These are phyloP conservation scores for Pleurotus eryngii DNA, from an alignment of 768 basidiomycete genomes.

Conservation along the genomic window DNA sequence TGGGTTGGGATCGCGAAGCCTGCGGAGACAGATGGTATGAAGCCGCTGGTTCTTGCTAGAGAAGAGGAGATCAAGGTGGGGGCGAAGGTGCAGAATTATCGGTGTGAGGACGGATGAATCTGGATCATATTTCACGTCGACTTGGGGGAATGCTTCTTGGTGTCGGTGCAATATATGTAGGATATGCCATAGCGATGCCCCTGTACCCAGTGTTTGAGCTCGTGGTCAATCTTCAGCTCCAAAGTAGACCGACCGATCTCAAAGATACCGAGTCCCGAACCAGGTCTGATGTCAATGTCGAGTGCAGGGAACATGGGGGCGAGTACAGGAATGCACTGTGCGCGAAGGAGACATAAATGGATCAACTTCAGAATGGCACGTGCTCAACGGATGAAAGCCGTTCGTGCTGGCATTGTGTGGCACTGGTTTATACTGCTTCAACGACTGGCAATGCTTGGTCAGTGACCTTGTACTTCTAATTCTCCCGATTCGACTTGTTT, in stretches of 20 bases:
- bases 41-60: conserved; percentile 76
- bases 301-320: conserved; percentile 59
- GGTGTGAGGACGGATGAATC: conserved; percentile 69
- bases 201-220: conserved; percentile 31
- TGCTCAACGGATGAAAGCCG: no score
- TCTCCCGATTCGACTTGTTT: no score
- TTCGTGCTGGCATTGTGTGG: no score
- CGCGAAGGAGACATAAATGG: conserved; percentile 1
- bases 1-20: conserved; percentile 62
- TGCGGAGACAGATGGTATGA: conserved; percentile 72
- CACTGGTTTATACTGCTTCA: no score
- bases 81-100: conserved; percentile 73
- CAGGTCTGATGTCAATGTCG: conserved; percentile 75
- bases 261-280: conserved; percentile 72
- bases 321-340: no score
- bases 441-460: no score
- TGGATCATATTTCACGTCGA: conserved; percentile 81
- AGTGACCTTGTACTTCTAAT: neutral
- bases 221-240: neutral
- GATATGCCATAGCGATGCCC: conserved; percentile 75
- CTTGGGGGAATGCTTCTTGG: conserved; percentile 71
- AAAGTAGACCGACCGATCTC: conserved; percentile 52
- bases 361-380: no score
- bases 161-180: conserved; percentile 64
- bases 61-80: conserved; percentile 84